These are phyloP conservation scores for Leccinum angustisporum DNA, from an alignment of 1,284 basidiomycete species.

Conservation along the genomic window DNA sequence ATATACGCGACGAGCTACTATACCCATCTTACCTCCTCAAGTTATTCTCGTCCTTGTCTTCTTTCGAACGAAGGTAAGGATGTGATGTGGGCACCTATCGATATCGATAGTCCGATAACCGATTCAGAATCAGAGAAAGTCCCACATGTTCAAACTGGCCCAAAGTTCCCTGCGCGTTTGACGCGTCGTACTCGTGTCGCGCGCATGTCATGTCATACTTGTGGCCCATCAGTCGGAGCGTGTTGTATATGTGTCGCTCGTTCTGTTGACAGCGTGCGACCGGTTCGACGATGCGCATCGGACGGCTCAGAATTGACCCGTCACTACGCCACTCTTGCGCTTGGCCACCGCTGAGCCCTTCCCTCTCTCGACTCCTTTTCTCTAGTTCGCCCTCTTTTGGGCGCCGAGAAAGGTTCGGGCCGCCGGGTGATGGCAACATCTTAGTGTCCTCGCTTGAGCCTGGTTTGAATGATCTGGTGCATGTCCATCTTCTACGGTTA, in stretches of 20 bases:
- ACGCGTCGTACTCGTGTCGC: background rate
- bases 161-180: background rate
- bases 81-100: background rate
- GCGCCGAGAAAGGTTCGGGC: slow-evolving; percentile 12
- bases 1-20: background rate
- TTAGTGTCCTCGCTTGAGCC: background rate
- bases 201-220: background rate
- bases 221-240: background rate
- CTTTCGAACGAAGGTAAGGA: background rate
- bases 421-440: background rate
- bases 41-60: background rate
- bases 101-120: background rate
- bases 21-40: background rate
- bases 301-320: background rate
- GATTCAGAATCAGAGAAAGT: background rate
- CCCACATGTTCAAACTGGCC: background rate
- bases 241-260: background rate
- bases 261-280: background rate
- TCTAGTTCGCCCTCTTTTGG: slow-evolving; percentile 19
- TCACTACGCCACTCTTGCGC: background rate
- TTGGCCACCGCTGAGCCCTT: background rate
- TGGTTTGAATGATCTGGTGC: slow-evolving; percentile 2
- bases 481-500: background rate
- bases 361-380: slow-evolving; percentile 2
- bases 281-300: background rate